These are phyloP conservation scores for Leccinum griseonigrum DNA, from an alignment of 1,284 basidiomycete species.

Conservation along the genomic window DNA sequence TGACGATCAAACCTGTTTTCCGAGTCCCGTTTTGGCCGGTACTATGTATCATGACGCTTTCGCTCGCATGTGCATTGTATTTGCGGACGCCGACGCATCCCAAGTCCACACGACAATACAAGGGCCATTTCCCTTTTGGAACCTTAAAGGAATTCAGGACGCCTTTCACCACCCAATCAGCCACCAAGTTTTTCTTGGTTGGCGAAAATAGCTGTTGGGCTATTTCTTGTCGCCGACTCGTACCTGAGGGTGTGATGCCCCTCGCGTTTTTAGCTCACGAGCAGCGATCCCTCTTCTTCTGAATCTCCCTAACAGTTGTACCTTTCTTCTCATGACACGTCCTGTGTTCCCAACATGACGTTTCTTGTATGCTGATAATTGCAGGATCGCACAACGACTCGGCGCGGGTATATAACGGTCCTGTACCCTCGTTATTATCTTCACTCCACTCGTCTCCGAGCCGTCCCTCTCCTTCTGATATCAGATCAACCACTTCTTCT, in stretches of 20 bases:
- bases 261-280: not conserved
- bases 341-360: slow-evolving; percentile 1
- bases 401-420: not conserved
- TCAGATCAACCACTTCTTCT: not conserved
- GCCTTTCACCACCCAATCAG: not conserved
- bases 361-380: slow-evolving; percentile 2
- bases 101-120: not conserved
- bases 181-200: not conserved
- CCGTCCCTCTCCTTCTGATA: not conserved
- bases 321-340: not conserved
- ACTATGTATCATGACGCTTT: not conserved
- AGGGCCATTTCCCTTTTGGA: not conserved
- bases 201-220: too few species aligned
- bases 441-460: not conserved
- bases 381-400: not conserved
- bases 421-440: not conserved
- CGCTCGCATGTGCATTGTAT: not conserved
- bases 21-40: slow-evolving; percentile 28
- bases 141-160: not conserved
- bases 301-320: not conserved
- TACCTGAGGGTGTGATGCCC: not conserved
- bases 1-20: too few species aligned
- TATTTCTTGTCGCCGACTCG: not conserved
- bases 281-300: not conserved
- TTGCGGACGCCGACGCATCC: not conserved